Evolutionary conservation across 2,329 filamentous ascomycete species (phyloP).

Genomic region (Aspergillus quadrilineatus): DNA sequence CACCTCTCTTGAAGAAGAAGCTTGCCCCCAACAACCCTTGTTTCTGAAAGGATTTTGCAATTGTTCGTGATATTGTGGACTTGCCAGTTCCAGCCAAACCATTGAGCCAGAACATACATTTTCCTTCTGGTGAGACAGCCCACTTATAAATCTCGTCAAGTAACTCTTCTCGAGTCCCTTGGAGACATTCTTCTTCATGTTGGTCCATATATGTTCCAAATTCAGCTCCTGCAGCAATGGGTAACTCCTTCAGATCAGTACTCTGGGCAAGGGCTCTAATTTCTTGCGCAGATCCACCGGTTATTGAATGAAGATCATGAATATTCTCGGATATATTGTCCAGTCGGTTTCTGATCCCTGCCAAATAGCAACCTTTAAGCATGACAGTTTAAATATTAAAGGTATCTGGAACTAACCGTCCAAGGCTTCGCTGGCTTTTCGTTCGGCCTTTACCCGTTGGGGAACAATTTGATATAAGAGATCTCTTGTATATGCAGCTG

Average conservation of each 20-base stretch:
- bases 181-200: not conserved
- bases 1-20: constrained; percentile 50
- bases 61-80: not conserved
- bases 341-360: not conserved
- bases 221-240: not conserved
- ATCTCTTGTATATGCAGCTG: constrained; percentile 9
- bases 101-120: not conserved
- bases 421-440: not conserved
- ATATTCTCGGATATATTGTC: not conserved
- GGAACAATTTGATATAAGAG: not conserved
- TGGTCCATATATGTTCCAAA: not conserved
- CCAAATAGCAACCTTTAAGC: not conserved
- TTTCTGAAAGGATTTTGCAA: not conserved
- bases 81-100: not conserved
- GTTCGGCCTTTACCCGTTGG: not conserved
- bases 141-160: not conserved
- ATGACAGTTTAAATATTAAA: not conserved
- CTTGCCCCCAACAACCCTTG: constrained; percentile 6
- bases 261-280: not conserved
- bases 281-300: not conserved
- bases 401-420: not conserved
- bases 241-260: not conserved
- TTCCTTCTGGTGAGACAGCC: not conserved
- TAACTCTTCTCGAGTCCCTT: not conserved
- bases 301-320: not conserved